Evolutionary conservation across 2,329 filamentous ascomycete genomes (phyloP).

Genomic region (Akanthomyces dipterigenus): DNA sequence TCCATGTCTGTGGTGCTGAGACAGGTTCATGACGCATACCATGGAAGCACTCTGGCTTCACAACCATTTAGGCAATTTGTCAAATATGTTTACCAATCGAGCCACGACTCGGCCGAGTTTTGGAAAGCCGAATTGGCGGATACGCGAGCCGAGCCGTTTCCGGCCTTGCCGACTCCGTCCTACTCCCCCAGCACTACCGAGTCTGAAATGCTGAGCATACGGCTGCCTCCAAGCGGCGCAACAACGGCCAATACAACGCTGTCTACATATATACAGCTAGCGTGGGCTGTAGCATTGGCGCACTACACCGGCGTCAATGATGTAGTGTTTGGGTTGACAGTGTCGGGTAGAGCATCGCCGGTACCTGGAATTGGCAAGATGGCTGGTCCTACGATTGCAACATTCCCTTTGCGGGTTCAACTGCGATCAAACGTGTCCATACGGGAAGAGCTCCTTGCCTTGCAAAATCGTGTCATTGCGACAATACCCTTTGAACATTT

Average conservation of each 20-base stretch:
- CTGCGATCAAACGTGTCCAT: not conserved
- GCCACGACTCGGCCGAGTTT: not conserved
- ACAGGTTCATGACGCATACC: not conserved
- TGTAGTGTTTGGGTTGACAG: slow-evolving; percentile 12
- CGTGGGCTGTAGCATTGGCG: slow-evolving; percentile 7
- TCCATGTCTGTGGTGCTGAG: not conserved
- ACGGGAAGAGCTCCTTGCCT: not conserved
- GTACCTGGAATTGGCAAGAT: slow-evolving; percentile 10
- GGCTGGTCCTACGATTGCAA: slow-evolving; percentile 22
- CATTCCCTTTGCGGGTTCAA: slow-evolving; percentile 12
- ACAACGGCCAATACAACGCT: slow-evolving; percentile 24
- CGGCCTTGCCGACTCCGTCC: slow-evolving; percentile 24
- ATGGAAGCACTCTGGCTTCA: not conserved
- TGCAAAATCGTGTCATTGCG: slow-evolving; percentile 3
- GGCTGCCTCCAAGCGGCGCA: not conserved
- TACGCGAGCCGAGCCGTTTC: slow-evolving; percentile 32
- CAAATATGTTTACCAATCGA: not conserved
- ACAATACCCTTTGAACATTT: slow-evolving; percentile 41
- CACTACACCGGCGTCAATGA: slow-evolving; percentile 8
- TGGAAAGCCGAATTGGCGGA: not conserved
- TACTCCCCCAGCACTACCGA: slow-evolving; percentile 17
- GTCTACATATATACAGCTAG: slow-evolving; percentile 22
- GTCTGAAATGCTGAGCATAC: not conserved
- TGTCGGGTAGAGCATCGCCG: slow-evolving; percentile 12
- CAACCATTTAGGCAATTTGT: not conserved